Evolutionary conservation across 139 green algal genomes (phyloP).

Genomic region (Zygnema circumcarinatum): DNA sequence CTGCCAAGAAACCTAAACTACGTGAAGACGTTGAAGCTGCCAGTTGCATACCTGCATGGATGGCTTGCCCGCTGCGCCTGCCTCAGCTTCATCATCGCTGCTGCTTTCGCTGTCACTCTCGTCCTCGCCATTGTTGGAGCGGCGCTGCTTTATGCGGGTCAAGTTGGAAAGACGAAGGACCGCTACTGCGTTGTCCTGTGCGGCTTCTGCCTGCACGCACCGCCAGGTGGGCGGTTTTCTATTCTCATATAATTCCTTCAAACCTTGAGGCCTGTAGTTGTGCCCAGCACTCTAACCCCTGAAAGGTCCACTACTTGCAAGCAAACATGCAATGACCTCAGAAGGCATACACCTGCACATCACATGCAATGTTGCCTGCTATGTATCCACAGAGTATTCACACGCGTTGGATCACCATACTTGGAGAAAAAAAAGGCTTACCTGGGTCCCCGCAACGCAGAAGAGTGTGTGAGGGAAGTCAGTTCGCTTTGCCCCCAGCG

Average conservation of each 20-base stretch:
- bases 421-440: slow-evolving; percentile 37
- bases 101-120: slow-evolving; percentile 44
- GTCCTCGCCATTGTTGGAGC: slow-evolving; percentile 60
- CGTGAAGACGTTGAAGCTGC: too few relatives aligned
- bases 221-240: neutral
- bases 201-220: slow-evolving; percentile 34
- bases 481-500: slow-evolving; percentile 72
- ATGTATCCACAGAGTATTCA: too few relatives aligned
- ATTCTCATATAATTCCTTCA: neutral
- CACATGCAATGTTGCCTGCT: too few relatives aligned
- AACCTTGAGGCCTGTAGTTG: too few relatives aligned
- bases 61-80: slow-evolving; percentile 44
- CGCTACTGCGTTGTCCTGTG: slow-evolving; percentile 51
- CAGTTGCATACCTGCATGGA: slow-evolving; percentile 42
- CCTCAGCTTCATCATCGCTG: slow-evolving; percentile 55
- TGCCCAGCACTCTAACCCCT: too few relatives aligned
- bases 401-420: neutral
- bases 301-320: too few relatives aligned
- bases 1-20: too few relatives aligned
- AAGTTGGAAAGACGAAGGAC: slow-evolving; percentile 60
- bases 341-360: too few relatives aligned
- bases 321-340: too few relatives aligned
- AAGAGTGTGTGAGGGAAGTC: slow-evolving; percentile 91
- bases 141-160: slow-evolving; percentile 41
- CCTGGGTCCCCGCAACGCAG: slow-evolving; percentile 77